These are phyloP conservation scores for Juncus inflexus DNA, from an alignment of 176 grass and related monocot species.

Conservation along the genomic window DNA sequence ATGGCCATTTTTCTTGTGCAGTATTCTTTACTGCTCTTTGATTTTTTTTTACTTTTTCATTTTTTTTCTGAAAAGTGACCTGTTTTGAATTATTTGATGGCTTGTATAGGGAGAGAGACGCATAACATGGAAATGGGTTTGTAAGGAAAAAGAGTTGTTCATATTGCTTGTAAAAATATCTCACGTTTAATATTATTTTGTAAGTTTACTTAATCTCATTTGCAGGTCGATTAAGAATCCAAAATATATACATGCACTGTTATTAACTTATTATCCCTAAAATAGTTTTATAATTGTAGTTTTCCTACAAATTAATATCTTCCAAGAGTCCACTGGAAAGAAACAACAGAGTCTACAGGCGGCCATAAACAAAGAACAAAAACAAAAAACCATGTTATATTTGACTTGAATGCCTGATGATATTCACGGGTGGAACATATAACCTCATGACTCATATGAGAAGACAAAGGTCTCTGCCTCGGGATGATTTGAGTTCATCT, in stretches of 20 bases:
- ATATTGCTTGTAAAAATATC: conserved; percentile 10
- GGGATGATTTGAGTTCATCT: neutral
- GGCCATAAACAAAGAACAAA: no score
- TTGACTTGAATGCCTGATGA: neutral
- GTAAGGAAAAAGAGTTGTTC: neutral
- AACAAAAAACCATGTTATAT: no score
- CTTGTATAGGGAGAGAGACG: neutral
- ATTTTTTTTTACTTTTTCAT: neutral
- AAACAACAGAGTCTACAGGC: no score
- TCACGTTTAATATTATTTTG: neutral
- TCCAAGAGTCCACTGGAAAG: no score
- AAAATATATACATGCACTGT: neutral
- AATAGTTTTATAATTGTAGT: neutral
- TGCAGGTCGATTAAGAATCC: neutral
- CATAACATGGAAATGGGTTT: neutral
- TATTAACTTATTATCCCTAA: neutral
- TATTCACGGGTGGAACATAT: neutral
- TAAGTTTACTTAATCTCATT: neutral
- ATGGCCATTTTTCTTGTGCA: neutral
- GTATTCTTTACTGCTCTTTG: neutral
- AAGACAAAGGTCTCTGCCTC: neutral
- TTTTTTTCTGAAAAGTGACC: neutral
- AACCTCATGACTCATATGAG: neutral
- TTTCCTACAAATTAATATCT: neutral
- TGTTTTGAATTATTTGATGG: conserved; percentile 1